phyloP scores from a whole-genome alignment of 768 basidiomycete genomes.

The Boletus reticulatus region DNA sequence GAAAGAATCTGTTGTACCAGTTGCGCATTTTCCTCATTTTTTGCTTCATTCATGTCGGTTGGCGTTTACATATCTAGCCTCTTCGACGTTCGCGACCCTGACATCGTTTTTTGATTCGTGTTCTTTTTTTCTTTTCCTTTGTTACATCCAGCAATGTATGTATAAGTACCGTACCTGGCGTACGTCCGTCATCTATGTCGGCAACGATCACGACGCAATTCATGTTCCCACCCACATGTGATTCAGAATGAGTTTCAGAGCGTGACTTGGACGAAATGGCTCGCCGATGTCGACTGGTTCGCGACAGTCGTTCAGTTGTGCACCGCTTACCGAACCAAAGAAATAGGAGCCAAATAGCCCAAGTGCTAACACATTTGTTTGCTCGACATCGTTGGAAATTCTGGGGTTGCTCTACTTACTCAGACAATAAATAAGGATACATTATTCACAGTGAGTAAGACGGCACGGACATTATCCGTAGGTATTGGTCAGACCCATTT shows the following conservation, averaged over 20 bases:
- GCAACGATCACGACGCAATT: conserved; percentile 7
- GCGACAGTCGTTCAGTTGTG: neutral
- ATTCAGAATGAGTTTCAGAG: too few species aligned
- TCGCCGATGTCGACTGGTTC: neutral
- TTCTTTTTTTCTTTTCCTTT: neutral
- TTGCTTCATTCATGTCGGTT: conserved; percentile 15
- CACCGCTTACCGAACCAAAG: neutral
- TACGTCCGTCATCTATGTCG: conserved; percentile 26
- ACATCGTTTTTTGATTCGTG: conserved; percentile 12
- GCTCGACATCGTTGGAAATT: neutral
- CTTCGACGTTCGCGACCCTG: conserved; percentile 24
- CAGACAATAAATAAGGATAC: neutral
- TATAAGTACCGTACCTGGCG: conserved; percentile 36
- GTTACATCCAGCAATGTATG: conserved; percentile 24
- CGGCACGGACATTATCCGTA: neutral
- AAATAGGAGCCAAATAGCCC: neutral
- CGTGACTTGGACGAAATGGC: too few species aligned
- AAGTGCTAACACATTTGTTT: neutral
- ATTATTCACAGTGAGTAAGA: neutral
- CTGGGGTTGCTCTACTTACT: too few species aligned
- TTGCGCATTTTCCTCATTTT: conserved; percentile 8
- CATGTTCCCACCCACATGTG: neutral
- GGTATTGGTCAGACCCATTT: neutral
- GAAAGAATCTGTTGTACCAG: conserved; percentile 23
- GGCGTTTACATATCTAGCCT: conserved; percentile 25